Percentiles rank a stretch among this genome's conserved stretches.
These are phyloP conservation scores for Aspergillus wentii DNA, from an alignment of 495 filamentous ascomycete genomes.

Conservation along the genomic window DNA sequence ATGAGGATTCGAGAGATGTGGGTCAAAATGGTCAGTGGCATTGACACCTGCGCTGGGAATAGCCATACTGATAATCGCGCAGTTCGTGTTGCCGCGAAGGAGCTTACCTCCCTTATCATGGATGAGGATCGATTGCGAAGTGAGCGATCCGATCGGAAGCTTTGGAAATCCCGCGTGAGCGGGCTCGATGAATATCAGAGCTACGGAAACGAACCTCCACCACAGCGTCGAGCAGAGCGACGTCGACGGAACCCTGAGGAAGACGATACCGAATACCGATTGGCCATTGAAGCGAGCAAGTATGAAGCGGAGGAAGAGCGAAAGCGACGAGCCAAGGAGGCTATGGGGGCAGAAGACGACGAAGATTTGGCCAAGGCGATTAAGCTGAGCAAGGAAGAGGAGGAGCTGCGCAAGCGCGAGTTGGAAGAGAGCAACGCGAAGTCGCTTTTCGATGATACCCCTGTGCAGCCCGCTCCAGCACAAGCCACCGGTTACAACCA, in stretches of 20 bases:
- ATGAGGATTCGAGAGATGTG: slow-evolving; percentile 91
- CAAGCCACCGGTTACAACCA: slow-evolving; percentile 90
- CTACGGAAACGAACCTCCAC: slow-evolving; percentile 29
- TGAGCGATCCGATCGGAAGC: slow-evolving; percentile 86
- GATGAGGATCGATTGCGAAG: slow-evolving; percentile 92
- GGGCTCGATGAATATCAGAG: slow-evolving; percentile 73
- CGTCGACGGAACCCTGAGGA: slow-evolving; percentile 57
- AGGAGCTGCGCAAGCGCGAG: slow-evolving; percentile 80
- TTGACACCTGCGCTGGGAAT: too few relatives aligned
- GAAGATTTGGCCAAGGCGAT: slow-evolving; percentile 93
- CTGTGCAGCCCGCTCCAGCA: slow-evolving; percentile 53
- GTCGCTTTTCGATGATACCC: slow-evolving; percentile 82
- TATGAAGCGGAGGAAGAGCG: slow-evolving; percentile 91
- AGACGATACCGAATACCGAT: slow-evolving; percentile 85
- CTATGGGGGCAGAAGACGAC: slow-evolving; percentile 52
- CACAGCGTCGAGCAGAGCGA: slow-evolving; percentile 33
- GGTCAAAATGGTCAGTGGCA: slow-evolving; percentile 77
- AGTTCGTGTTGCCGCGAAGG: slow-evolving; percentile 96
- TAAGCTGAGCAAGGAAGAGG: slow-evolving; percentile 92
- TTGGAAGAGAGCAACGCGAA: slow-evolving; percentile 85
- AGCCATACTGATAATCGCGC: slow-evolving; percentile 14
- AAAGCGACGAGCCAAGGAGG: slow-evolving; percentile 57
- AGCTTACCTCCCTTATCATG: slow-evolving; percentile 87
- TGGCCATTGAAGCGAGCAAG: slow-evolving; percentile 96
- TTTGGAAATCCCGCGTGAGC: slow-evolving; percentile 94